phyloP scores from a whole-genome alignment of 1,139 yeast species.

The Nakaseomyces uthaithaninus region DNA sequence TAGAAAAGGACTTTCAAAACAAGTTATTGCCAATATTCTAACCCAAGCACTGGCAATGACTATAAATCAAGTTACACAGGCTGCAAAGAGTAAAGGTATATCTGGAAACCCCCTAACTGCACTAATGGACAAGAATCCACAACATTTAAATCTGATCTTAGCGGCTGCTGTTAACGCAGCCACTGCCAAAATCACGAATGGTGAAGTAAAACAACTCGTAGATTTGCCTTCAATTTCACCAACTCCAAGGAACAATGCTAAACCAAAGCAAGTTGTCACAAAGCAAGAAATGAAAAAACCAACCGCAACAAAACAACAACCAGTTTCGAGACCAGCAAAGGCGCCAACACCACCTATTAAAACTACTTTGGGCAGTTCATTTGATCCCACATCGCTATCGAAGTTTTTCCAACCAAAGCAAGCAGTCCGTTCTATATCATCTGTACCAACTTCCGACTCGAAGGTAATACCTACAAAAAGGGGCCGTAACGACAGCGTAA shows the following conservation, averaged over 20 bases:
- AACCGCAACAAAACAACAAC: constrained; percentile 11
- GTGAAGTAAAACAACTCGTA: constrained; percentile 36
- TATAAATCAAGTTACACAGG: constrained; percentile 79
- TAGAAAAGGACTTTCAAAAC: constrained; percentile 60
- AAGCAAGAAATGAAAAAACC: constrained; percentile 12
- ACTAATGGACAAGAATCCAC: constrained; percentile 80
- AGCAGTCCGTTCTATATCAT: constrained; percentile 15
- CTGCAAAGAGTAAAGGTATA: constrained; percentile 78
- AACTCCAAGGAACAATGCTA: constrained; percentile 6
- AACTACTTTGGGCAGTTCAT: constrained; percentile 13
- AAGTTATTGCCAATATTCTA: constrained; percentile 66
- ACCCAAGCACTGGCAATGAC: constrained; percentile 94
- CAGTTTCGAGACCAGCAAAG: constrained; percentile 9
- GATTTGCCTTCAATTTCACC: constrained; percentile 22
- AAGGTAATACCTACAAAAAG: constrained; percentile 23
- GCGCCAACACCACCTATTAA: constrained; percentile 10
- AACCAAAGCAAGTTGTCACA: background rate
- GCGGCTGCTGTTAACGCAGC: constrained; percentile 80
- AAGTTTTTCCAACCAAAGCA: constrained; percentile 33
- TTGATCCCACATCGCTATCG: constrained; percentile 32
- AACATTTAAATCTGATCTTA: constrained; percentile 71
- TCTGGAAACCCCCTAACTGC: constrained; percentile 73
- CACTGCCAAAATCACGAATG: constrained; percentile 52
- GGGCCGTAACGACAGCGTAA: constrained; percentile 11
- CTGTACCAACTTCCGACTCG: constrained; percentile 13